These are phyloP conservation scores for Cydonia oblonga DNA, from an alignment of 331 rosid species.

Conservation along the genomic window DNA sequence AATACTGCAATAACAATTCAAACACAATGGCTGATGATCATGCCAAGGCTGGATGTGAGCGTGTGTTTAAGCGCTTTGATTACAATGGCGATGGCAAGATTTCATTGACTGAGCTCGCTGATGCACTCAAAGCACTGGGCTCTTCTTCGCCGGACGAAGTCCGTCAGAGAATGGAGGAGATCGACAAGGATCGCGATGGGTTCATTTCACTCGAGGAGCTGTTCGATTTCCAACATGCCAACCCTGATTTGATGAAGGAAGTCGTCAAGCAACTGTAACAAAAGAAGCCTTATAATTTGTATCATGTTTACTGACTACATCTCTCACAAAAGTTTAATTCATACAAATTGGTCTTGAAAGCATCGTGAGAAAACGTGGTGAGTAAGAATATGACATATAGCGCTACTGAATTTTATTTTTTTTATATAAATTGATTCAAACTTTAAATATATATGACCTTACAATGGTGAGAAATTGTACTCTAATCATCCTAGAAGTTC, in stretches of 20 bases:
- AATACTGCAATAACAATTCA: too few species aligned
- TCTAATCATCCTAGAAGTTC: not conserved
- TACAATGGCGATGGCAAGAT: constrained; percentile 20
- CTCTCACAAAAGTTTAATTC: not conserved
- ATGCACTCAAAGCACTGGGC: constrained; percentile 13
- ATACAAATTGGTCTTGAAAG: not conserved
- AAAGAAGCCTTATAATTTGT: not conserved
- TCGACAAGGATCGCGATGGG: constrained; percentile 11
- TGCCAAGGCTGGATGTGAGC: constrained; percentile 13
- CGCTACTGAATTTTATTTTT: not conserved
- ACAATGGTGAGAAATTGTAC: not conserved
- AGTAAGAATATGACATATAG: not conserved
- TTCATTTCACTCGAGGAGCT: constrained; percentile 18
- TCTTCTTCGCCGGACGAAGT: constrained; percentile 9
- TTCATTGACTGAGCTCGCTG: constrained; percentile 6
- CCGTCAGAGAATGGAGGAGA: constrained; percentile 12
- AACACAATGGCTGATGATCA: too few species aligned
- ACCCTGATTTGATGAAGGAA: constrained; percentile 15
- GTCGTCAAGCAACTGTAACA: not conserved
- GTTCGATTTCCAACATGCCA: constrained; percentile 8
- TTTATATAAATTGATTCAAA: not conserved
- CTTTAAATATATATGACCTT: not conserved
- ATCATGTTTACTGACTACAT: not conserved
- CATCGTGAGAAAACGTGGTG: too few species aligned
- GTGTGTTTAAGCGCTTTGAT: constrained; percentile 12